These are phyloP conservation scores for Pseudozyma hubeiensis DNA, from an alignment of 1,284 basidiomycete species.

Conservation along the genomic window DNA sequence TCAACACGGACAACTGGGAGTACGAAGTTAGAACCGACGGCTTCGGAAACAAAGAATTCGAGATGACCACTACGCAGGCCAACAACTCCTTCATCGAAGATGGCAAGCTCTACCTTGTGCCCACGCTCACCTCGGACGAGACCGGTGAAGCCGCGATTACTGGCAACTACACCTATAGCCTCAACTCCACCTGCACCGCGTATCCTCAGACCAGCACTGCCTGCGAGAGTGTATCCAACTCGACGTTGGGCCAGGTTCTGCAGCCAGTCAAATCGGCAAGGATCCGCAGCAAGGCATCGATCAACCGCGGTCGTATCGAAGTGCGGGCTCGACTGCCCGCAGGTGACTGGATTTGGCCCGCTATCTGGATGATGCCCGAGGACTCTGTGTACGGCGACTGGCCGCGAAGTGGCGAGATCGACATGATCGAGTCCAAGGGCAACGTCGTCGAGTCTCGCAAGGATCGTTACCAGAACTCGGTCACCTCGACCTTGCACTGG, in stretches of 20 bases:
- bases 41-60: slow-evolving; percentile 86
- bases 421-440: slow-evolving; percentile 77
- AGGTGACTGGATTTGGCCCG: slow-evolving; percentile 81
- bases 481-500: slow-evolving; percentile 27
- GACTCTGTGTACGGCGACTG: slow-evolving; percentile 78
- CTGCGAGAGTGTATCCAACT: slow-evolving; percentile 71
- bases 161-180: slow-evolving; percentile 81
- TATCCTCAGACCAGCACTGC: slow-evolving; percentile 71
- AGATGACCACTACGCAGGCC: slow-evolving; percentile 81
- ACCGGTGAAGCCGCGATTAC: slow-evolving; percentile 76
- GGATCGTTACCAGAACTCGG: slow-evolving; percentile 70
- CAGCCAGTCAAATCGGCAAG: slow-evolving; percentile 84
- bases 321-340: slow-evolving; percentile 82
- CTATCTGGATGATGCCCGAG: slow-evolving; percentile 85
- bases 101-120: slow-evolving; percentile 82
- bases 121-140: slow-evolving; percentile 83
- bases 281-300: slow-evolving; percentile 77
- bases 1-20: slow-evolving; percentile 72
- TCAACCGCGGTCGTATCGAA: slow-evolving; percentile 84
- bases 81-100: slow-evolving; percentile 84
- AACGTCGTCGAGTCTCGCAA: slow-evolving; percentile 75
- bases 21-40: slow-evolving; percentile 85
- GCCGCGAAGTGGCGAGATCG: slow-evolving; percentile 81
- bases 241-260: slow-evolving; percentile 72
- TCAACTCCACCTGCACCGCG: slow-evolving; percentile 79